A percentile compares a stretch with the other conserved stretches of the same genome.
These are phyloP conservation scores for Chrysoporthe austroafricana DNA, from an alignment of 2,329 filamentous ascomycete species.

Conservation along the genomic window DNA sequence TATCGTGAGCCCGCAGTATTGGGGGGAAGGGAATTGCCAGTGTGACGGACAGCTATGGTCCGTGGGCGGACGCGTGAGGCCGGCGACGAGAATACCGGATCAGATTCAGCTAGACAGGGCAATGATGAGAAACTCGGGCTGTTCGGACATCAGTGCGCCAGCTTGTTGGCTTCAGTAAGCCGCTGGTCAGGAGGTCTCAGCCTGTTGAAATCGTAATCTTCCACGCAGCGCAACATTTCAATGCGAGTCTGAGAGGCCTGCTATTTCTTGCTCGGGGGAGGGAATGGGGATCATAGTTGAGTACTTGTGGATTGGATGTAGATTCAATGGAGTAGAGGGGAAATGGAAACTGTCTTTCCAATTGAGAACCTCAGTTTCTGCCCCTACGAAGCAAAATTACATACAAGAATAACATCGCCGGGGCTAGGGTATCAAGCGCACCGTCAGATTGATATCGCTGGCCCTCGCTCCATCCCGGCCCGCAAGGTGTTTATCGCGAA, in stretches of 20 bases:
- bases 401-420: not conserved
- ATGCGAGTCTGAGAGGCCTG: not conserved
- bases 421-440: constrained; percentile 6
- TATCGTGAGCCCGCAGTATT: no score
- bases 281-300: not conserved
- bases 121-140: no score
- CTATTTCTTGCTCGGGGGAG: not conserved
- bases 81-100: not conserved
- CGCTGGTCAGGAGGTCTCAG: no score
- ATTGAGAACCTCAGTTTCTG: not conserved
- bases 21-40: no score
- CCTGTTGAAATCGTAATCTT: no score
- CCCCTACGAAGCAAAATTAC: not conserved
- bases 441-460: not conserved
- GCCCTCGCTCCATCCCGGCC: not conserved
- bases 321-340: not conserved
- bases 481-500: not conserved
- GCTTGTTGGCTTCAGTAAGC: no score
- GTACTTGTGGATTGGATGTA: not conserved
- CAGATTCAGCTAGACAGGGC: not conserved
- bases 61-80: not conserved
- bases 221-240: no score
- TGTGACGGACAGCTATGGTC: not conserved
- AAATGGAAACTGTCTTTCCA: not conserved
- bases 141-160: not conserved